Percentiles rank a stretch among this genome's conserved stretches.
Conservation (phyloP, 1,139 yeast species). For the Saccharomycopsis crataegensis region DNA sequence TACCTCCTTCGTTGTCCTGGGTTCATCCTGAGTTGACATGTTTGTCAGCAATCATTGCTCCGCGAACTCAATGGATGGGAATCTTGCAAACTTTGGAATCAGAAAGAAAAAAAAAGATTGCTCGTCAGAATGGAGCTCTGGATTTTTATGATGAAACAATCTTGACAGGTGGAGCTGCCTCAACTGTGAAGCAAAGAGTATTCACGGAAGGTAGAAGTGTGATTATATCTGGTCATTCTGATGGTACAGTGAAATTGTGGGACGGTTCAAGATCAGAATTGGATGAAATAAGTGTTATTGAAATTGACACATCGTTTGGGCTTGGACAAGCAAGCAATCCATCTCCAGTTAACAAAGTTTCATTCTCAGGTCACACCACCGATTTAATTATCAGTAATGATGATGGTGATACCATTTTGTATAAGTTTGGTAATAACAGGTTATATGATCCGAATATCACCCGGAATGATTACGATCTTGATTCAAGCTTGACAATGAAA, state of each 20-base stretch:
- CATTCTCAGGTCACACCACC: conserved; percentile 71
- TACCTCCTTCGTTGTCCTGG: conserved; percentile 79
- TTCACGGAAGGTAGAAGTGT: conserved; percentile 53
- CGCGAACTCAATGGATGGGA: conserved; percentile 68
- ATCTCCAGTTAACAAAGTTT: conserved; percentile 47
- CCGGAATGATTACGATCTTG: conserved; percentile 24
- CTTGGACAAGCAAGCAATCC: conserved; percentile 34
- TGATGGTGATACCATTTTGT: conserved; percentile 69
- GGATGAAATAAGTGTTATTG: conserved; percentile 53
- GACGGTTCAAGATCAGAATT: conserved; percentile 77
- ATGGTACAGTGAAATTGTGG: conserved; percentile 72
- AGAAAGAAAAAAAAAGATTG: conserved; percentile 27
- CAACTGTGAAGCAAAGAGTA: conserved; percentile 44
- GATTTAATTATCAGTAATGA: conserved; percentile 66
- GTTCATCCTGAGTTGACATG: conserved; percentile 66
- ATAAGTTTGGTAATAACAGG: conserved; percentile 59
- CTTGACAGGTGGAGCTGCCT: conserved; percentile 75
- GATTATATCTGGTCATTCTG: conserved; percentile 71
- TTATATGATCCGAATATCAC: conserved; percentile 30
- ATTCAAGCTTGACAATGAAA: conserved; percentile 22
- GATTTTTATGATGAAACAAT: conserved; percentile 29
- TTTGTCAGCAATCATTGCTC: conserved; percentile 37
- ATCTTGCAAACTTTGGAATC: conserved; percentile 44
- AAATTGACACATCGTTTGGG: conserved; percentile 43
- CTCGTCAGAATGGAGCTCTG: background rate